Conservation (phyloP, 805 yeast species). For the Candida caryicola region DNA sequence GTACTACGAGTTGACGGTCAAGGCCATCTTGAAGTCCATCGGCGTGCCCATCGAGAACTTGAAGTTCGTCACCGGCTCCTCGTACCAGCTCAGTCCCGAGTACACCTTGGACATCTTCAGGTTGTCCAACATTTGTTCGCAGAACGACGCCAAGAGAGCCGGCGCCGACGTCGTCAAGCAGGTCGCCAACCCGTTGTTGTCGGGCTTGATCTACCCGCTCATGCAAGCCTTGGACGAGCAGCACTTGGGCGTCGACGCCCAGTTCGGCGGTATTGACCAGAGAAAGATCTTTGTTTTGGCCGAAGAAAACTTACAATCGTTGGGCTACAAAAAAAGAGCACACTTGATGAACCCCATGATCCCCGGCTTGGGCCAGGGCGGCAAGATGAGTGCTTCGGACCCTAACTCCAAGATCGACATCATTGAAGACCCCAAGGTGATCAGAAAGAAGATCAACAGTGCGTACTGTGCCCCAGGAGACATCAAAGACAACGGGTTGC, state of each 20-base stretch:
- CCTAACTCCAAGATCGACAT: constrained; percentile 96
- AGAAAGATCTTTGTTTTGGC: constrained; percentile 96
- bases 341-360: constrained; percentile 99
- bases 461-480: constrained; percentile 96
- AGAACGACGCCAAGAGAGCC: constrained; percentile 96
- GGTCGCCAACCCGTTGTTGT: constrained; percentile 86
- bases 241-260: constrained; percentile 82
- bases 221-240: constrained; percentile 99
- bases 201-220: constrained; percentile 93
- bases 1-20: constrained; percentile 81
- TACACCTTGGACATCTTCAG: constrained; percentile 89
- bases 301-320: constrained; percentile 81
- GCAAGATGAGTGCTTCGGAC: constrained; percentile 98
- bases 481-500: constrained; percentile 84
- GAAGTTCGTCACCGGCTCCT: constrained; percentile 79
- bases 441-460: constrained; percentile 84
- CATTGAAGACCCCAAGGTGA: constrained; percentile 81
- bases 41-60: constrained; percentile 91
- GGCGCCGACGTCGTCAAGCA: constrained; percentile 99
- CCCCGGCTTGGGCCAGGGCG: constrained; percentile 95
- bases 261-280: constrained; percentile 99
- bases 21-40: constrained; percentile 79
- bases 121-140: constrained; percentile 79
- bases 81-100: constrained; percentile 76
- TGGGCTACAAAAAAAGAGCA: constrained; percentile 96